Base-by-base conservation (phyloP, 1,284 basidiomycete species). In the Sporisorium scitamineum region DNA sequence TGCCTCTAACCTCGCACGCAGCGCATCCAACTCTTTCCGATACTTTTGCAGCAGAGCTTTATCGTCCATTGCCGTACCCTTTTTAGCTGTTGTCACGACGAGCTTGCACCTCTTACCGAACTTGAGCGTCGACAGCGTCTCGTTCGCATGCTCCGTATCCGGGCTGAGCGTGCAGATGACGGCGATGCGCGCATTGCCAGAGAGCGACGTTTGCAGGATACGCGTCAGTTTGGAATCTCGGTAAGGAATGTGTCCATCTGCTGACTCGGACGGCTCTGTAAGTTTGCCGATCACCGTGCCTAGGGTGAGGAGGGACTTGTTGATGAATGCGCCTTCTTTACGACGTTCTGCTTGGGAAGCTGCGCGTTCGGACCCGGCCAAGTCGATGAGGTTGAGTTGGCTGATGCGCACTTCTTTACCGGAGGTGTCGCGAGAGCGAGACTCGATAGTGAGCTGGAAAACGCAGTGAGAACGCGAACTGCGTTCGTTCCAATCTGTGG, bases 401-500 rank as follows among this genome's bases (percentile, higher is more conserved):
- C 82, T 83, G 55, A 84, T 62, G 3, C 85, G 73, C 1, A 84
- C 81, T 22, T 79, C 77, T 11, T 70, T 74, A 10, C 69, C 69
- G 1, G 18, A 5, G 16, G 37, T 52, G 18, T 20, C n/a, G 4
- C 63, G 54, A 3, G 55, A 50, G 1, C 79, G 66, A 45, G 77
- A 78, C 61, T 80, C 77, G 68, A 86, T 86, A 20, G 88, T 88
- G 42, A 90, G 87, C 1, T 88, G 87, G 65, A 89, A 89, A 2
- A 89, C 88, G 76, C 93, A 94, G 86, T 98, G 96, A 87, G 92
- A 94, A n/a, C 96, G 89, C 78, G 93, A 95, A 87, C 93, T 94
- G 53, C 95, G 88, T 81, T 95, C 93, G 84, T 99, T 99, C 94
- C 95, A 99, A 85, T 99, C 96, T 14, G 96, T 99, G 70, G 91